Conservation (phyloP, 1,284 basidiomycete genomes). For the Athelia sp. region DNA sequence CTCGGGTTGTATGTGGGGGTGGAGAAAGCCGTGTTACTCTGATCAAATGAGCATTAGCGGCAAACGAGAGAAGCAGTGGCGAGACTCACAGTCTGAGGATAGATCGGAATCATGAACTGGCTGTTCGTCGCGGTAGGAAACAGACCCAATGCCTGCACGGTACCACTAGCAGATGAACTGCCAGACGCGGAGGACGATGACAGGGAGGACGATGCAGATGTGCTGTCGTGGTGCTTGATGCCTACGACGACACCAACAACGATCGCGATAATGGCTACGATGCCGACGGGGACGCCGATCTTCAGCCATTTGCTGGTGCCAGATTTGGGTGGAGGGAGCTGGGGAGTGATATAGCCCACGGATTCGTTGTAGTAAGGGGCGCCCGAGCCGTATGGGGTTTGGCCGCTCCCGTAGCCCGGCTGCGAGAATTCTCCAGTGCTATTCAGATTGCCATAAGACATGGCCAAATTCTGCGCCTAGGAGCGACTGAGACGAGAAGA, state of each 20-base stretch:
- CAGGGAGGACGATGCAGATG: slow-evolving; percentile 15
- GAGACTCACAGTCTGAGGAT: slow-evolving; percentile 74
- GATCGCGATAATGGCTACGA: slow-evolving; percentile 56
- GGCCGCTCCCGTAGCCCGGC: no score
- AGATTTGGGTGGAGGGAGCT: slow-evolving; percentile 26
- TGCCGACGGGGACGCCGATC: slow-evolving; percentile 45
- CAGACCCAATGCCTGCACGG: slow-evolving; percentile 55
- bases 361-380: no score
- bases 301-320: slow-evolving; percentile 45
- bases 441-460: no score
- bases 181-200: slow-evolving; percentile 16
- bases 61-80: slow-evolving; percentile 1
- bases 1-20: slow-evolving; percentile 66
- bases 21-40: slow-evolving; percentile 82
- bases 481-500: no score
- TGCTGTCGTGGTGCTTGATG: slow-evolving; percentile 34
- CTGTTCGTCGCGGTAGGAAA: slow-evolving; percentile 76
- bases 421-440: no score
- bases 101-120: slow-evolving; percentile 77
- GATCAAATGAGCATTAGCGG: slow-evolving; percentile 1
- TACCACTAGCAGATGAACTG: slow-evolving; percentile 36
- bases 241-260: slow-evolving; percentile 70
- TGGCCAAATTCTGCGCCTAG: no score
- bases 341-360: slow-evolving; percentile 59
- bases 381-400: slow-evolving; percentile 45